Base-by-base conservation (phyloP, 768 basidiomycete genomes). In the Tylopilus sp. region DNA sequence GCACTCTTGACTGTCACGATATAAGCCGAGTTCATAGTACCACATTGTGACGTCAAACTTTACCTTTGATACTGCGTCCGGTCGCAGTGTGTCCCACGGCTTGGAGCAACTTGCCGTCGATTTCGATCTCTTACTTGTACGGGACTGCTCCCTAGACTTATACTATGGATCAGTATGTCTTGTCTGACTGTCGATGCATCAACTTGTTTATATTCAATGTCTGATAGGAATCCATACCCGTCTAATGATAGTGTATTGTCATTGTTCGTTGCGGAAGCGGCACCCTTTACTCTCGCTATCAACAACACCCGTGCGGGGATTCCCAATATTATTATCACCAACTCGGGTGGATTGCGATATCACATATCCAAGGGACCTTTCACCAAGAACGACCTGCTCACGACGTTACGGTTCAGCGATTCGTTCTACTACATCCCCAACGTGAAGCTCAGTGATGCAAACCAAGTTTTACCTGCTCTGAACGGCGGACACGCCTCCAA, bases 91-190 rank as follows among this genome's bases (percentile, higher is more conserved):
- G 63, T 85, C 83, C 3, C 21, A 66, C 2, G 81, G 82, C 16
- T 71, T 93, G 30, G 66, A 75, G 21, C 58, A 73, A 8, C 76
- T 91, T 22, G 76, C 83, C 0, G 55, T 72, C 44, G 68, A 62
- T 33, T 92, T 88, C 62, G 78, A 92, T 97, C 29, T 72, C 72
- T 34, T 78, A 76, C 55, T 58, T 72, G 9, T 90, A 84, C 54
- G 92, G 92, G 7, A 82, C 73, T 25, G 84, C 90, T 0, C 92
- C 92, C 1, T 82, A 83, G 25, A 85, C 88, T 65, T 92, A 83
- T 66, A 87, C 82, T 50, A 70, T 90, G 42, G 74, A 69, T 48
- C 80, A 82, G 81, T 87, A 53, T 29, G 78, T 70, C 29, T 13
- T 24, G 2, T 6, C 21, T 10, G 16, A n/a, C 13, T 33, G 53